Conservation (phyloP, 2,329 filamentous ascomycete species). For the Penicillium sp. region DNA sequence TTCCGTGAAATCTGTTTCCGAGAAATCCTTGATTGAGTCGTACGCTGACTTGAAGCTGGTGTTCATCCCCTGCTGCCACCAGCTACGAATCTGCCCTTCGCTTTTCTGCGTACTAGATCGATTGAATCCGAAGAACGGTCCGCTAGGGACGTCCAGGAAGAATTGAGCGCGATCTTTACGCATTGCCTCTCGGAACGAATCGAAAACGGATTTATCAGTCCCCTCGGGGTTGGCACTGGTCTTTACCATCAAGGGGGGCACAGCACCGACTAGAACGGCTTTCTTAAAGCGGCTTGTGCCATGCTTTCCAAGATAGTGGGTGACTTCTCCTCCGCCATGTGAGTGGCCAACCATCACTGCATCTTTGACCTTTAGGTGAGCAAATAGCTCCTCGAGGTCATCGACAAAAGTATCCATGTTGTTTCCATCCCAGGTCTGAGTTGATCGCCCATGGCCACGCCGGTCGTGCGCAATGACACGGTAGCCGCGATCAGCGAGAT, state of each 20-base stretch:
- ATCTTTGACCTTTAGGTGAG: slow-evolving; percentile 35
- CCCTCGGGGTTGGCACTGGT: slow-evolving; percentile 37
- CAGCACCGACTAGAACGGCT: slow-evolving; percentile 40
- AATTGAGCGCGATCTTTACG: slow-evolving; percentile 35
- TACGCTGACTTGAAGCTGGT: slow-evolving; percentile 41
- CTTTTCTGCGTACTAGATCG: slow-evolving; percentile 28
- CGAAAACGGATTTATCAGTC: slow-evolving; percentile 37
- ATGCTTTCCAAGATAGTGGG: slow-evolving; percentile 36
- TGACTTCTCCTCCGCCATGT: slow-evolving; percentile 45
- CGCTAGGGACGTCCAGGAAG: slow-evolving; percentile 37
- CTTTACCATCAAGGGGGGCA: slow-evolving; percentile 39
- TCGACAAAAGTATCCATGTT: slow-evolving; percentile 44
- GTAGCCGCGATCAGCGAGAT: slow-evolving; percentile 38
- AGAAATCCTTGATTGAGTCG: slow-evolving; percentile 43
- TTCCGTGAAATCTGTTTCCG: slow-evolving; percentile 44
- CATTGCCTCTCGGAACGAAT: slow-evolving; percentile 40
- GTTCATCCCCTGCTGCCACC: slow-evolving; percentile 44
- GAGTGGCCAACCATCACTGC: slow-evolving; percentile 42
- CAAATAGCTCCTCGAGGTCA: slow-evolving; percentile 39
- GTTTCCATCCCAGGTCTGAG: slow-evolving; percentile 42
- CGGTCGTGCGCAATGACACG: slow-evolving; percentile 37
- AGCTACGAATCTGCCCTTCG: slow-evolving; percentile 41
- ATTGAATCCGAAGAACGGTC: slow-evolving; percentile 40
- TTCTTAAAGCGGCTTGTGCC: slow-evolving; percentile 41
- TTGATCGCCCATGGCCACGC: slow-evolving; percentile 43